Conservation (phyloP, 352 stramenopile species). For the Globisporangium spiculum region DNA sequence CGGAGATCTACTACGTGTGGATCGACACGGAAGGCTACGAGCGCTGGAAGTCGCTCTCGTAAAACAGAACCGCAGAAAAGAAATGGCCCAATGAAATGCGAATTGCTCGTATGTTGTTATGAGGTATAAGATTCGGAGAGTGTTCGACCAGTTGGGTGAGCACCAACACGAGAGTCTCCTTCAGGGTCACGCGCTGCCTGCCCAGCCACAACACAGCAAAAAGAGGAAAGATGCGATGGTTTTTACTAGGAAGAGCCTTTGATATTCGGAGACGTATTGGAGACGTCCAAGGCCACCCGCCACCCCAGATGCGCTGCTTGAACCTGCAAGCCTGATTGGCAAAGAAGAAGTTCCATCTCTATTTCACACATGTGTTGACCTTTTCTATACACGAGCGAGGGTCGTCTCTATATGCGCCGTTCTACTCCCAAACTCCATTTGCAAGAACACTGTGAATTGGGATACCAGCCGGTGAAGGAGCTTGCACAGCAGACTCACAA, state of each 20-base stretch:
- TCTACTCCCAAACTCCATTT: neutral
- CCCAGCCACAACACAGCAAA: neutral
- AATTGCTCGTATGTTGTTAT: too few species aligned
- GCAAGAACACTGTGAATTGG: neutral
- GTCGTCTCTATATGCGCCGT: neutral
- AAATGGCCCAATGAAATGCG: too few species aligned
- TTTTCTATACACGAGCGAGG: neutral
- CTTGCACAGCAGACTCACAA: neutral
- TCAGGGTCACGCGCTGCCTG: neutral
- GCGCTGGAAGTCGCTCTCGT: neutral
- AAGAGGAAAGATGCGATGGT: neutral
- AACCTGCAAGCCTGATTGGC: neutral
- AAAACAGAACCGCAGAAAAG: neutral
- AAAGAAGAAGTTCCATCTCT: neutral
- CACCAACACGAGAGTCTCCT: neutral
- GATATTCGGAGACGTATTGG: neutral
- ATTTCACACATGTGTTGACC: neutral
- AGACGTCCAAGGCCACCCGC: neutral
- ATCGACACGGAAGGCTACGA: neutral
- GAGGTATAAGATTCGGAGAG: too few species aligned
- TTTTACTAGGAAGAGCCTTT: neutral
- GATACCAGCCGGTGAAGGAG: neutral
- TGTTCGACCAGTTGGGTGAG: too few species aligned
- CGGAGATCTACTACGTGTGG: neutral
- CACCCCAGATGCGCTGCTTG: neutral